Evolutionary conservation across 1,139 yeast species (phyloP).

Genomic region (Magnusiomyces fungicola): DNA sequence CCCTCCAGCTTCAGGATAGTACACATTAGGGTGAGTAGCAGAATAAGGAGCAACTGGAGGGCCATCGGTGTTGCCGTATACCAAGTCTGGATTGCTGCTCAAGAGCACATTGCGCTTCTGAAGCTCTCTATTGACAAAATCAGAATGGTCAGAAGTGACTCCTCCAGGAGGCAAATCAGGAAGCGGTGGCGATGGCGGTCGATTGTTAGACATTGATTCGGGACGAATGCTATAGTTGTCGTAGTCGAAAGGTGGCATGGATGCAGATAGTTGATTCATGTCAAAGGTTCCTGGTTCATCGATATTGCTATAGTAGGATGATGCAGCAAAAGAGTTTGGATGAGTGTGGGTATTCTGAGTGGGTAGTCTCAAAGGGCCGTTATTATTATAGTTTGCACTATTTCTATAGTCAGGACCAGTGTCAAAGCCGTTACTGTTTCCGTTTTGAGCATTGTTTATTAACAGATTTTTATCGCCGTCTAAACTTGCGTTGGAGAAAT

Average conservation of each 20-base stretch:
- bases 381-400: too few relatives aligned
- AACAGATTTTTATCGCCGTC: not conserved
- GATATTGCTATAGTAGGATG: too few relatives aligned
- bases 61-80: not conserved
- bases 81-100: too few relatives aligned
- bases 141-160: not conserved
- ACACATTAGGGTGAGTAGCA: not conserved
- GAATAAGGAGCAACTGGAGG: not conserved
- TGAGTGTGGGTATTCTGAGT: too few relatives aligned
- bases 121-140: not conserved
- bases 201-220: not conserved
- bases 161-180: conserved; percentile 3
- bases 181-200: conserved; percentile 4
- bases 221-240: not conserved
- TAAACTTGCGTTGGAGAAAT: not conserved
- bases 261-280: too few relatives aligned
- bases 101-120: not conserved
- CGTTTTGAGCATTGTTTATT: not conserved
- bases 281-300: too few relatives aligned
- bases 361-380: too few relatives aligned
- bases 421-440: not conserved
- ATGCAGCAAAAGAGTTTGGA: too few relatives aligned
- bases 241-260: not conserved
- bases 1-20: not conserved
- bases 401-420: too few relatives aligned